Evolutionary conservation across 2,329 filamentous ascomycete genomes (phyloP).

Genomic region (Phialocephala subalpina): DNA sequence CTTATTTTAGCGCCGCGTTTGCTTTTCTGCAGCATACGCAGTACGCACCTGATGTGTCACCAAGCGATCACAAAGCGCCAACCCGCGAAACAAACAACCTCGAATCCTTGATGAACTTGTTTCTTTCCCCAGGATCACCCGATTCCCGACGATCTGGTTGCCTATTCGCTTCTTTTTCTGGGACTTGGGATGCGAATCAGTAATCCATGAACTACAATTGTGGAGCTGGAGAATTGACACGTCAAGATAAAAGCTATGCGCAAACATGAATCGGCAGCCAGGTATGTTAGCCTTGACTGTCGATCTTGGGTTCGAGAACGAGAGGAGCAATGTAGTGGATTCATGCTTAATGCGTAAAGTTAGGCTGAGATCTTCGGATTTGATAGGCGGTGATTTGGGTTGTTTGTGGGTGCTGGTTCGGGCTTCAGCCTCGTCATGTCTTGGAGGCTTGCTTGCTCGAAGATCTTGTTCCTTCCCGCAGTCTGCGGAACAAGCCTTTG

Average conservation of each 20-base stretch:
- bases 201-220: neutral
- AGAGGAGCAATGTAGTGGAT: neutral
- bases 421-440: conserved; percentile 4
- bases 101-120: neutral
- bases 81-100: neutral
- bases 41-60: conserved; percentile 8
- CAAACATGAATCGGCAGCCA: neutral
- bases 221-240: neutral
- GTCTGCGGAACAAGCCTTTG: neutral
- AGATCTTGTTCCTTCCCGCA: neutral
- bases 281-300: neutral
- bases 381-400: neutral
- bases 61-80: neutral
- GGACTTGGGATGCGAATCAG: neutral
- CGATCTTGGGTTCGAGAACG: neutral
- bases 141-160: neutral
- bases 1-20: neutral
- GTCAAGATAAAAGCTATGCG: neutral
- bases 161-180: neutral
- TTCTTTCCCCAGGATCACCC: neutral
- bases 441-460: neutral
- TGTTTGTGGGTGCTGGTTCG: neutral
- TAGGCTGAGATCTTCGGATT: neutral
- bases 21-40: neutral
- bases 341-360: neutral